These are phyloP conservation scores for Colletotrichum costaricense DNA, from an alignment of 2,329 filamentous ascomycete genomes.

Conservation along the genomic window DNA sequence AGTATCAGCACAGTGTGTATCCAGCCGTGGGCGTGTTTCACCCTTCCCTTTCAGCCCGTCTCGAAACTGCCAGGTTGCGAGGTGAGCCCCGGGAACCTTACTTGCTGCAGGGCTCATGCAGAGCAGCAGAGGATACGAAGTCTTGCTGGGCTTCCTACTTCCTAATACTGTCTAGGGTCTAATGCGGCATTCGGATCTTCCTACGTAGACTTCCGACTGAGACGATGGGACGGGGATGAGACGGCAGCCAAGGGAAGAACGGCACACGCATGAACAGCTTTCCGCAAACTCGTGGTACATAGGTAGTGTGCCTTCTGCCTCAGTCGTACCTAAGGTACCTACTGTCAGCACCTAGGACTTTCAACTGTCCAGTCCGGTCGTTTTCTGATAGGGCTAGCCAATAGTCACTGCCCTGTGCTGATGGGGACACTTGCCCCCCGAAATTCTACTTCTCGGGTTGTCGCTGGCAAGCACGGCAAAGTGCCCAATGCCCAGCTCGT, in stretches of 20 bases:
- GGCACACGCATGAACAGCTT: not conserved
- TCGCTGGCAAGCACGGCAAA: not conserved
- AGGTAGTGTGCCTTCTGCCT: not conserved
- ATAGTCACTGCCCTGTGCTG: not conserved
- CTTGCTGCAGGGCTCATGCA: not conserved
- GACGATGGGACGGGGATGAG: slow-evolving; percentile 6
- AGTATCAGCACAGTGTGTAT: not conserved
- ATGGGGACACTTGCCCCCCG: not conserved
- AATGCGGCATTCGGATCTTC: not conserved
- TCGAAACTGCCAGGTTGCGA: slow-evolving; percentile 9
- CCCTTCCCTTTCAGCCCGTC: not conserved
- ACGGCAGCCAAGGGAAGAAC: slow-evolving; percentile 3
- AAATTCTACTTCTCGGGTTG: too few relatives aligned
- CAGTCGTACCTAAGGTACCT: not conserved
- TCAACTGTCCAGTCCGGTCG: too few relatives aligned
- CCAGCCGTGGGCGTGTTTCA: not conserved
- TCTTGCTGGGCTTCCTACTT: not conserved
- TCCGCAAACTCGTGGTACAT: not conserved
- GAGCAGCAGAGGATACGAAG: not conserved
- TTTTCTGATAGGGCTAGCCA: not conserved
- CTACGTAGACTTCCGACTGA: not conserved
- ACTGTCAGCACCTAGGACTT: not conserved
- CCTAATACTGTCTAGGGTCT: too few relatives aligned
- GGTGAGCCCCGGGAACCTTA: not conserved
- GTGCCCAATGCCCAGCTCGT: not conserved